Percentiles rank a stretch among this genome's conserved stretches.
These are phyloP conservation scores for Corchorus olitorius DNA, from an alignment of 345 rosid genomes.

Conservation along the genomic window DNA sequence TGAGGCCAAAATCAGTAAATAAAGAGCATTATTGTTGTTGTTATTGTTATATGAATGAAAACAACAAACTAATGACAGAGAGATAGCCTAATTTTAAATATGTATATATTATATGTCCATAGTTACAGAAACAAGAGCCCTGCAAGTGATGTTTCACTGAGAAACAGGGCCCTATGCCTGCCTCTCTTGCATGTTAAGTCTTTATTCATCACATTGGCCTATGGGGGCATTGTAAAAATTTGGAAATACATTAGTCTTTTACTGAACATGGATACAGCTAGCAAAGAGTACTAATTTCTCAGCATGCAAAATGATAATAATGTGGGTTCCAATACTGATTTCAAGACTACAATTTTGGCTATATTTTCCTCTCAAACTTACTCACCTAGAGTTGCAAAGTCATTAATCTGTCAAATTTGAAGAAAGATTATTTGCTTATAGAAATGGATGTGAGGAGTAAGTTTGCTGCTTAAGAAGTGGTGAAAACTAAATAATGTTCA, in stretches of 20 bases:
- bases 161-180: conserved; percentile 10
- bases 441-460: not conserved
- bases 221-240: not conserved
- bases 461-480: not conserved
- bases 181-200: conserved; percentile 5
- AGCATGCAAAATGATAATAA: conserved; percentile 7
- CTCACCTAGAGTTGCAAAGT: not conserved
- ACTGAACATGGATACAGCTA: not conserved
- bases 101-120: not conserved
- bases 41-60: not conserved
- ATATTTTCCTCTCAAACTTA: not conserved
- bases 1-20: conserved; percentile 28
- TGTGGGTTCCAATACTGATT: not conserved
- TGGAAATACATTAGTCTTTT: not conserved
- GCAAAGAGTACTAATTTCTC: not conserved
- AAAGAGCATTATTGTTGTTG: not conserved
- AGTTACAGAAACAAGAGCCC: conserved; percentile 1
- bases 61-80: not conserved
- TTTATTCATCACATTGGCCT: conserved; percentile 3
- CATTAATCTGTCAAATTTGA: not conserved
- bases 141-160: not conserved
- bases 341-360: not conserved
- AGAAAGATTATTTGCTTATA: not conserved
- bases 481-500: not conserved
- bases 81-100: not conserved